These are phyloP conservation scores for Globisporangium abappressorium DNA, from an alignment of 352 stramenopile species.

Conservation along the genomic window DNA sequence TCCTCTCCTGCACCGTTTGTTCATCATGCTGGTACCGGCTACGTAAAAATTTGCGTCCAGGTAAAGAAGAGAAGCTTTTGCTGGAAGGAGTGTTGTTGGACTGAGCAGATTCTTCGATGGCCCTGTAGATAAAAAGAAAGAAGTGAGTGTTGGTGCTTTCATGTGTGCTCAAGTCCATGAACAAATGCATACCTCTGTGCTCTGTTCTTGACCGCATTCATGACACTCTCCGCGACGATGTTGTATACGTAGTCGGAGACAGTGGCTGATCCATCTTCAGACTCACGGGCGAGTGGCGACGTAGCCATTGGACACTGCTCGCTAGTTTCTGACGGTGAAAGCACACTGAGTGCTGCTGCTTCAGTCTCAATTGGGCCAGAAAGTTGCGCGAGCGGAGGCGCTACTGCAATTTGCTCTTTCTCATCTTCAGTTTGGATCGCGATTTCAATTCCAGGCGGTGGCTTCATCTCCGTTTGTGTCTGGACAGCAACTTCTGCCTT, in stretches of 20 bases:
- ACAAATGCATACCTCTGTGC: slow-evolving; percentile 30
- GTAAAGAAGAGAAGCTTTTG: slow-evolving; percentile 36
- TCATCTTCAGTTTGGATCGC: slow-evolving; percentile 5
- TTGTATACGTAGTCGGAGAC: slow-evolving; percentile 17
- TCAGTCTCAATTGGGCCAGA: background rate
- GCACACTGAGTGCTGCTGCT: background rate
- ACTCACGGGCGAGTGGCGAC: background rate
- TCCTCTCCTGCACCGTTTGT: slow-evolving; percentile 29
- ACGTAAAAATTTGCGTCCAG: slow-evolving; percentile 39
- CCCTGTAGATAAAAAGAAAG: background rate
- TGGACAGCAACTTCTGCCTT: background rate
- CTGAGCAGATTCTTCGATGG: background rate
- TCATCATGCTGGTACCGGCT: slow-evolving; percentile 56
- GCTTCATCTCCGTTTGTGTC: background rate
- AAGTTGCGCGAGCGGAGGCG: background rate
- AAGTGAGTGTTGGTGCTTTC: background rate
- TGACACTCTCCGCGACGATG: slow-evolving; percentile 14
- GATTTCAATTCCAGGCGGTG: background rate
- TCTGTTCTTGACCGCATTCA: slow-evolving; percentile 23
- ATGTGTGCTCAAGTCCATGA: background rate
- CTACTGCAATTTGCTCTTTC: background rate
- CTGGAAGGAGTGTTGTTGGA: background rate
- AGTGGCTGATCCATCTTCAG: background rate
- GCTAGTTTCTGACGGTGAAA: background rate
- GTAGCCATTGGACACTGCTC: background rate